phyloP scores from a whole-genome alignment of 2,329 filamentous ascomycete species.

The Colletotrichum sp. region DNA sequence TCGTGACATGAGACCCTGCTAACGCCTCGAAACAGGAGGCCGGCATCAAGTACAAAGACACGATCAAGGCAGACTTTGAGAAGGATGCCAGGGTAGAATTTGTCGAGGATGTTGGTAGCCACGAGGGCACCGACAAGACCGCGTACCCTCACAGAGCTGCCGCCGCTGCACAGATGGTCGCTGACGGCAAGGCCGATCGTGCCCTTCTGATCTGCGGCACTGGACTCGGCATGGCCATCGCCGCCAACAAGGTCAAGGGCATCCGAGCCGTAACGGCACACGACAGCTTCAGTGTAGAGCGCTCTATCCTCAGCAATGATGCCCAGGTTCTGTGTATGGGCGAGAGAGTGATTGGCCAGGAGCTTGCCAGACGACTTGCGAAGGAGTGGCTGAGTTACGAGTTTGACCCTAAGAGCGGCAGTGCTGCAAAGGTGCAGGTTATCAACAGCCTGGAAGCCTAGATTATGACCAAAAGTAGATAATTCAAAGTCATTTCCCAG shows the following conservation, averaged over 20 bases:
- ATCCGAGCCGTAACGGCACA: constrained; percentile 89
- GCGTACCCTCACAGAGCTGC: constrained; percentile 83
- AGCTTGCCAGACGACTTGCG: constrained; percentile 78
- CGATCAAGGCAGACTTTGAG: constrained; percentile 76
- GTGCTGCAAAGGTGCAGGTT: constrained; percentile 49
- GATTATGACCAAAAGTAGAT: not conserved
- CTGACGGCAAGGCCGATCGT: constrained; percentile 71
- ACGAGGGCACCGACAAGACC: constrained; percentile 72
- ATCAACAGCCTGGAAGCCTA: constrained; percentile 42
- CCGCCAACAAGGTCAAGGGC: constrained; percentile 87
- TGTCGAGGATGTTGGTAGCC: constrained; percentile 78
- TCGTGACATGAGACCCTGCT: not conserved
- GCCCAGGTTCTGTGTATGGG: constrained; percentile 89
- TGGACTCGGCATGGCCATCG: constrained; percentile 84
- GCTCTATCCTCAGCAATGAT: constrained; percentile 82
- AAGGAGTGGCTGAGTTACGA: constrained; percentile 85
- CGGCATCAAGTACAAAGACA: constrained; percentile 79
- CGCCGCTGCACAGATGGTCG: constrained; percentile 69
- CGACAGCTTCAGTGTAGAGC: constrained; percentile 84
- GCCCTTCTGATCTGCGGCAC: constrained; percentile 86
- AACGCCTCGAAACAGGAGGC: constrained; percentile 57
- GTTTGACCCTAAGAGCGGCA: constrained; percentile 67
- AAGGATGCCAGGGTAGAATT: constrained; percentile 69
- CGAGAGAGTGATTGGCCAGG: constrained; percentile 81
- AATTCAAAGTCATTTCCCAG: not conserved